These are phyloP conservation scores for Auricularia cornea DNA, from an alignment of 768 basidiomycete species.

Conservation along the genomic window DNA sequence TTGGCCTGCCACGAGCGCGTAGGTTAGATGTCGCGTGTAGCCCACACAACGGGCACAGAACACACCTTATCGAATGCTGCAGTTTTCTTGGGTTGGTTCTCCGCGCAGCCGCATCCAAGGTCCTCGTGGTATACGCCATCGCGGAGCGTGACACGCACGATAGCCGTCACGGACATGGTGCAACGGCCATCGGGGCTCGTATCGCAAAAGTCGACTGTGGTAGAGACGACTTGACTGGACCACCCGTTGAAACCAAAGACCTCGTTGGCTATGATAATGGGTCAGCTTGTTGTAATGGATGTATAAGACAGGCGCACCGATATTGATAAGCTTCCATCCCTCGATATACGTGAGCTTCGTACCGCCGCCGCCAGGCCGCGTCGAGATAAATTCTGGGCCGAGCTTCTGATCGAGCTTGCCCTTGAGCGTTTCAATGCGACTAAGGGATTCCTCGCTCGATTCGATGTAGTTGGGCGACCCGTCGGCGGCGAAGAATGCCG, in stretches of 20 bases:
- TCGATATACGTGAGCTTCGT: slow-evolving; percentile 89
- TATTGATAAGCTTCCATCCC: slow-evolving; percentile 96
- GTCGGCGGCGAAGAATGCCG: background rate
- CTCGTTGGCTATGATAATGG: slow-evolving; percentile 60
- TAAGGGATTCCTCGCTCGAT: background rate
- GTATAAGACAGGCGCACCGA: slow-evolving; percentile 22
- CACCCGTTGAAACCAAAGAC: slow-evolving; percentile 98
- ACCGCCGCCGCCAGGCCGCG: slow-evolving; percentile 78
- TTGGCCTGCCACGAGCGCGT: slow-evolving; percentile 57
- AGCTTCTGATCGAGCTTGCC: slow-evolving; percentile 78
- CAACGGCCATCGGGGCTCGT: slow-evolving; percentile 43
- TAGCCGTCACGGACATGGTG: slow-evolving; percentile 71
- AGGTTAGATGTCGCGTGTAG: background rate
- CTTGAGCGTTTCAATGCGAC: slow-evolving; percentile 37
- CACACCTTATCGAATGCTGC: slow-evolving; percentile 85
- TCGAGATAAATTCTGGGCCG: slow-evolving; percentile 90
- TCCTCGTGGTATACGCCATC: slow-evolving; percentile 93
- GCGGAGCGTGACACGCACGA: slow-evolving; percentile 77
- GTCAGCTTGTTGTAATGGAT: background rate
- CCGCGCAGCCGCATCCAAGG: slow-evolving; percentile 79
- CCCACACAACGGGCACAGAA: slow-evolving; percentile 1
- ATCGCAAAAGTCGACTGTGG: slow-evolving; percentile 42
- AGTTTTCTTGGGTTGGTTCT: slow-evolving; percentile 81
- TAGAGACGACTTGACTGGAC: slow-evolving; percentile 58
- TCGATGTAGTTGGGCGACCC: background rate